Conservation (phyloP, 2,329 filamentous ascomycete species). For the Dothidotthia symphoricarpi region DNA sequence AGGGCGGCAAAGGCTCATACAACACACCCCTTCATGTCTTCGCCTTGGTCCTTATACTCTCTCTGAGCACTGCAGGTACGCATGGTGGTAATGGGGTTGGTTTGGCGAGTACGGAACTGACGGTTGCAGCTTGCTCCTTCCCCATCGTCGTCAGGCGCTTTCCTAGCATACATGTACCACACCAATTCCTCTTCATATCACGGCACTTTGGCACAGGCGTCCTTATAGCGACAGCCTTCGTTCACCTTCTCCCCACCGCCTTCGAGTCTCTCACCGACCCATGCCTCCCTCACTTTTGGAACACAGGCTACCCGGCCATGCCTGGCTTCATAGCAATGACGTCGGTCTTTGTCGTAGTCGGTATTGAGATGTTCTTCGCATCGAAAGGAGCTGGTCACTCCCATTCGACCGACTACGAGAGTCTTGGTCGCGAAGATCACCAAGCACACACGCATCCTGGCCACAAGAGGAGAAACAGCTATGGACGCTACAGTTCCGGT, state of each 20-base stretch:
- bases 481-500: slow-evolving; percentile 30
- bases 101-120: slow-evolving; percentile 12
- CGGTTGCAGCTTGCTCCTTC: slow-evolving; percentile 40
- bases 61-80: slow-evolving; percentile 54
- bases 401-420: slow-evolving; percentile 55
- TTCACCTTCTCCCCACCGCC: slow-evolving; percentile 44
- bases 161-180: slow-evolving; percentile 39
- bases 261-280: slow-evolving; percentile 42
- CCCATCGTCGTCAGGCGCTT: slow-evolving; percentile 43
- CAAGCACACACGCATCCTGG: slow-evolving; percentile 15
- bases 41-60: slow-evolving; percentile 58
- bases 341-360: slow-evolving; percentile 63
- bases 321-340: slow-evolving; percentile 43
- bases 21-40: slow-evolving; percentile 58
- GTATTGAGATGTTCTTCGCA: slow-evolving; percentile 85
- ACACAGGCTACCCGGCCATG: slow-evolving; percentile 41
- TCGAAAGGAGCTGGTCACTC: slow-evolving; percentile 63
- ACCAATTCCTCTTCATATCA: slow-evolving; percentile 43
- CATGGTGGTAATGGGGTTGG: slow-evolving; percentile 1
- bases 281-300: slow-evolving; percentile 44
- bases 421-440: slow-evolving; percentile 29
- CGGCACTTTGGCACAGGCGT: slow-evolving; percentile 44
- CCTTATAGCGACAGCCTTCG: slow-evolving; percentile 43
- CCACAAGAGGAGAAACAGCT: slow-evolving; percentile 37
- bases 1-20: slow-evolving; percentile 48